Base-by-base conservation (phyloP, 768 basidiomycete genomes). In the Auriscalpium vulgare region DNA sequence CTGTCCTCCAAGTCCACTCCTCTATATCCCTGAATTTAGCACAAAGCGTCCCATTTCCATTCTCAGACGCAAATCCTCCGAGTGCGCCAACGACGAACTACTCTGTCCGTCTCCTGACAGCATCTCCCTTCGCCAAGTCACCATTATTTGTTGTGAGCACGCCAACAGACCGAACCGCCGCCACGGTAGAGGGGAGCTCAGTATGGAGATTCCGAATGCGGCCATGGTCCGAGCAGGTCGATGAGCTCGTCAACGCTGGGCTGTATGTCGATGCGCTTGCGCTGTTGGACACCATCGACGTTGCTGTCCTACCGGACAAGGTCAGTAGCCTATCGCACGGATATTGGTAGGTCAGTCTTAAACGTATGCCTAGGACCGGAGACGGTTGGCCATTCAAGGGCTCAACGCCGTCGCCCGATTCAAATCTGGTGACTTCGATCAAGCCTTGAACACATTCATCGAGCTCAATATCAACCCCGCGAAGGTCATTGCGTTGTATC, bases 391-490 rank as follows among this genome's bases (percentile, higher is more conserved):
- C 10, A 80, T 93, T 34, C 81, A 84, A 5, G 81, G 82, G 2
- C 76, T 97, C 17, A 79, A 89, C 52, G 93, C 92, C 0, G 85
- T 97, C 0, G 75, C 87, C 0, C 80, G 87, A 57, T 95, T 95
- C 69, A 78, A 80, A 4, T 71, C 75, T 8, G 79, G 78, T 8
- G 77, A 84, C 56, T 95, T 82, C 64, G 85, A 88, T 58, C 71
- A 75, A 1, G 94, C 95, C 1, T 87, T 97, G 55, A 85, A 97
- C 65, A 81, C 84, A 0, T 94, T 98, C 68, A 79, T 94, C 49
- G 82, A 87, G 44, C 83, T 95, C 44, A 87, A 97, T 61, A 75
- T 94, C 62, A 95, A 95, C 64, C 97, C 97, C 0, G 91, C 95
- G 0, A 92, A 94, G 65, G 91, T 99, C 3, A 78, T 98, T 19